A percentile compares a stretch with the other conserved stretches of the same genome.
Evolutionary conservation across 1,139 yeast genomes (phyloP).

Genomic region (Cylindricascospora bacillispora): DNA sequence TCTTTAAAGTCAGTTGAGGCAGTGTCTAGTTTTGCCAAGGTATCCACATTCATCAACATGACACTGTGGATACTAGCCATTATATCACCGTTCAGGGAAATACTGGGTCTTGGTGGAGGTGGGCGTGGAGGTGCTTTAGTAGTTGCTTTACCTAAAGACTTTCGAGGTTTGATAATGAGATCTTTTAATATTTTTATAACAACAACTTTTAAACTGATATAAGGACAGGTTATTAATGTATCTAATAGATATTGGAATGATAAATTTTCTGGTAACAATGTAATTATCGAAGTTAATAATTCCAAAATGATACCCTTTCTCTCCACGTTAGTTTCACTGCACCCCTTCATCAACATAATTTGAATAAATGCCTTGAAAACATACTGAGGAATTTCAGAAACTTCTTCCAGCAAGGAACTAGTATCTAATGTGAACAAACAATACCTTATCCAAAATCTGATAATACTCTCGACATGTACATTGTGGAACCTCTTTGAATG

Average conservation of each 20-base stretch:
- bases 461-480: constrained; percentile 29
- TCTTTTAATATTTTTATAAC: constrained; percentile 58
- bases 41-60: constrained; percentile 11
- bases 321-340: constrained; percentile 22
- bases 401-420: too few relatives aligned
- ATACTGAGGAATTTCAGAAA: constrained; percentile 22
- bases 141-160: too few relatives aligned
- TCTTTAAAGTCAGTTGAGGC: too few relatives aligned
- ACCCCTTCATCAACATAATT: constrained; percentile 29
- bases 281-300: constrained; percentile 42
- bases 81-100: constrained; percentile 17
- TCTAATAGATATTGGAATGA: constrained; percentile 53
- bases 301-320: constrained; percentile 29
- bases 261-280: constrained; percentile 41
- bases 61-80: constrained; percentile 22
- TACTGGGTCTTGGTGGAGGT: constrained; percentile 20
- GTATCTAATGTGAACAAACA: constrained; percentile 9
- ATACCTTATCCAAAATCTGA: constrained; percentile 33
- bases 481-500: constrained; percentile 16
- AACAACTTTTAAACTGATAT: constrained; percentile 43
- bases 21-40: constrained; percentile 4
- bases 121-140: constrained; percentile 8
- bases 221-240: constrained; percentile 59
- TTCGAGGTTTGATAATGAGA: constrained; percentile 37
- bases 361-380: constrained; percentile 35